Evolutionary conservation across 768 basidiomycete species (phyloP), one percentile per base, ranked within the genome.

Genomic region (Mycena olivaceomarginata): DNA sequence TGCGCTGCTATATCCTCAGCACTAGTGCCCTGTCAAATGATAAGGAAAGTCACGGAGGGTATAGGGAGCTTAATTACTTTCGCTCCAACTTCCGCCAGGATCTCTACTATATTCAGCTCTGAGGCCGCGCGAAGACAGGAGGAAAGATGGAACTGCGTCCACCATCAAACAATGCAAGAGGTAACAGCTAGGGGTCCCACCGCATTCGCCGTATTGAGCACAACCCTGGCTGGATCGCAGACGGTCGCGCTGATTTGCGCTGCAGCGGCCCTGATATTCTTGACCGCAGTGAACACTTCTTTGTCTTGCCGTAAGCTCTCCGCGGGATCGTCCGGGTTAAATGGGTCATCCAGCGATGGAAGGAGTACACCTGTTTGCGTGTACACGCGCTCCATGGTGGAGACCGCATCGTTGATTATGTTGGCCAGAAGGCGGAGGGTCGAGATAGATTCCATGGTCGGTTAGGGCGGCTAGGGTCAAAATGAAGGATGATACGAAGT

Each of bases 41-140:
- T 31, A 53, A 8, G 20, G 22, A 18, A 41, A 9, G 0, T 64
- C 9, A 22, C 18, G 15, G 51, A 43, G 25, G 11, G 41, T 22
- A 5, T n/a, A 25, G 0, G 41, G 46, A n/a, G 13, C 20, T 73
- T 62, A 16, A 31, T 31, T 18, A 80, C 81, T 65, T 82, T 59
- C 2, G 80, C 79, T 18, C 86, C 86, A 20, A 83, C 85, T 39
- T 84, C 83, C 0, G 83, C 79, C 20, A 87, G 77, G 22, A 86
- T 82, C 62, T 86, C 85, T 5, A 78, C 80, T 12, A 85, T 81
- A 65, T 85, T 83, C 1, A 76, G 62, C 8, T 81, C 79, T 22
- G 79, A 74, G 5, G 67, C 80, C 16, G 77, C 75, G 53, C 69
- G 72, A 12, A 82, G 70, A 15, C 77, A 76, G 13, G 80, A 77